Base-by-base conservation (phyloP, 352 stramenopile species). In the Phytophthora crassamura region DNA sequence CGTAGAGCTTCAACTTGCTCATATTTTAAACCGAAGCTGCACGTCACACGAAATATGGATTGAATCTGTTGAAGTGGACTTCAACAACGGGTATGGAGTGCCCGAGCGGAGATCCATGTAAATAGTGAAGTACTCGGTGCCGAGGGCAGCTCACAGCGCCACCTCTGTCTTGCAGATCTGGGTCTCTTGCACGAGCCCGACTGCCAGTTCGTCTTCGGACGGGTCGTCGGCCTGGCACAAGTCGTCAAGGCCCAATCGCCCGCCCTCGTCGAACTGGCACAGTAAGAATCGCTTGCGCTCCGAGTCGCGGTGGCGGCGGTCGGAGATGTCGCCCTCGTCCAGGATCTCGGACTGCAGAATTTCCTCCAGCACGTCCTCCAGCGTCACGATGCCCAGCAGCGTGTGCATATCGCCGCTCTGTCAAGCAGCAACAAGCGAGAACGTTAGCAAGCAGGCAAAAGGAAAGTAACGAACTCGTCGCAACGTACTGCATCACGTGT, bases 331-430 rank as follows among this genome's bases (percentile, higher is more conserved):
- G 15, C 83, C 96, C 72, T 99, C 97, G 72, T 99, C 97, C 16
- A 99, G 82, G 63, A 99, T 98, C 63, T 99, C 95, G 57, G 96
- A 90, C 57, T 92, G 84, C 49, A 99, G 77, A 63, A 99, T 99
- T 53, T 98, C 91, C 69, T 99, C 97, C 41, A 99, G 89, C 16
- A 99, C 97, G 75, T 99, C 98, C 75, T 99, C 97, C 7, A 99
- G 73, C 11, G 98, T 99, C 35, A 99, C 97, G 35, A 99, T 98
- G 16, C 98, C 98, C 46, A 97, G 89, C 1, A 99, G 75, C 62
- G 95, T 88, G 47, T 98, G 97, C 53, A 93, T 94, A 10, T 96
- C 89, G 63, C 98, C 95, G 34, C 59, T 74, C 53, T 93, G 56
- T 41, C 58, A 39, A 33, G 22, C 11, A 47, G 36, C 47, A 40